Base-by-base conservation (phyloP, 2,329 filamentous ascomycete species). In the Sclerotinia borealis region DNA sequence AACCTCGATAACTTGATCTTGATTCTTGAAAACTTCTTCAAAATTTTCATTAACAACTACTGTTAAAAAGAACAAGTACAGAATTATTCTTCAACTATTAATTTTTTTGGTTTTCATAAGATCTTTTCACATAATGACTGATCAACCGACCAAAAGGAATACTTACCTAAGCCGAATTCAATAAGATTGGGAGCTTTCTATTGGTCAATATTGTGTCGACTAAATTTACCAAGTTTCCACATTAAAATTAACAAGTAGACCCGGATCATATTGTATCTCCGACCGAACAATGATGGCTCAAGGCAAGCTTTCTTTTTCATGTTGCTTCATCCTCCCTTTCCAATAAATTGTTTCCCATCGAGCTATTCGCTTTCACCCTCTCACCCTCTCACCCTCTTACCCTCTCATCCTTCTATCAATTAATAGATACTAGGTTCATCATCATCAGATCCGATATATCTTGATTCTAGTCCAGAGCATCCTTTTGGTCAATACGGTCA, bases 271-370 rank as follows among this genome's bases (percentile, higher is more conserved):
- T n/a, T 9, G 22, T 55, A 19, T 43, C 52, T 43, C 39, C 13
- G 39, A 15, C n/a, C n/a, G n/a, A 36, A 58, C 34, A 13, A 34
- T 36, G 29, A 45, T 31, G 31, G 54, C 54, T 39, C 39, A 9
- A 45, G 54, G 54, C 54, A 34, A 51, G 39, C 54, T 34, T 56
- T 56, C 54, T 43, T 25, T 47, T 48, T 62, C 50, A 29, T 55
- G 59, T 51, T 43, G 34, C 48, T 59, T 39, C 51, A 63, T 51
- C 39, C 37, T 55, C 29, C 59, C 39, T 59, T 60, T 48, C 50
- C 60, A 54, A 63, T 41, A 50, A 45, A 52, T 39, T 45, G n/a
- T n/a, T n/a, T n/a, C n/a, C n/a, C n/a, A n/a, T n/a, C n/a, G n/a
- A n/a, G n/a, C n/a, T n/a, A n/a, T n/a, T n/a, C n/a, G n/a, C n/a